Evolutionary conservation across 2,329 filamentous ascomycete genomes (phyloP).

Genomic region (Apiospora koreana): DNA sequence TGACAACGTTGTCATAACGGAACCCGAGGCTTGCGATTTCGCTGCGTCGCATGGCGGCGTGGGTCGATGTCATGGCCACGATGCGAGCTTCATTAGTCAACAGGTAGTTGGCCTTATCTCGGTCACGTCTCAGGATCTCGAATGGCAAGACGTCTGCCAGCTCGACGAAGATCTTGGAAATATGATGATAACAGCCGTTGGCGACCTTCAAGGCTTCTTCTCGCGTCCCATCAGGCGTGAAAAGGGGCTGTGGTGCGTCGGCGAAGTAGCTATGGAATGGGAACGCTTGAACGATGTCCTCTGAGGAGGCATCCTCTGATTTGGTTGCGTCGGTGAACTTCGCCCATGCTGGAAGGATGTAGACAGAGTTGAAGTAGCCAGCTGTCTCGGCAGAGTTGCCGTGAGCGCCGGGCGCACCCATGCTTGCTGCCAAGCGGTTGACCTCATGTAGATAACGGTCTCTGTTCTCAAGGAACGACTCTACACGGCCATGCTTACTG

Average conservation of each 20-base stretch:
- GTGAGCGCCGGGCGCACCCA: constrained; percentile 89
- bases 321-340: constrained; percentile 73
- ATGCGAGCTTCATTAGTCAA: constrained; percentile 95
- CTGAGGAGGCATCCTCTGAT: constrained; percentile 54
- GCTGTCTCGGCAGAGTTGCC: constrained; percentile 95
- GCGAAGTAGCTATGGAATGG: constrained; percentile 89
- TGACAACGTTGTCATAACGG: constrained; percentile 95
- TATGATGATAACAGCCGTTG: constrained; percentile 83
- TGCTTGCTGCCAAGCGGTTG: constrained; percentile 78
- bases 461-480: constrained; percentile 91
- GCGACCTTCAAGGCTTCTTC: constrained; percentile 74
- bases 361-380: constrained; percentile 93
- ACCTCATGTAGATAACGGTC: constrained; percentile 79
- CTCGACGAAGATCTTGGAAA: constrained; percentile 87
- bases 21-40: constrained; percentile 94
- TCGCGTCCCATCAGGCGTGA: constrained; percentile 65
- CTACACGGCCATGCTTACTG: constrained; percentile 91
- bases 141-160: constrained; percentile 93
- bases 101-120: constrained; percentile 95
- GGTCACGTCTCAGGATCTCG: constrained; percentile 84
- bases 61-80: constrained; percentile 97
- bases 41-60: constrained; percentile 89
- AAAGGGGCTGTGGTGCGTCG: constrained; percentile 83
- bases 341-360: constrained; percentile 84
- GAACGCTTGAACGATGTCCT: constrained; percentile 72